These are phyloP conservation scores for Phytophthora nicotianae DNA, from an alignment of 352 stramenopile genomes.

Conservation along the genomic window DNA sequence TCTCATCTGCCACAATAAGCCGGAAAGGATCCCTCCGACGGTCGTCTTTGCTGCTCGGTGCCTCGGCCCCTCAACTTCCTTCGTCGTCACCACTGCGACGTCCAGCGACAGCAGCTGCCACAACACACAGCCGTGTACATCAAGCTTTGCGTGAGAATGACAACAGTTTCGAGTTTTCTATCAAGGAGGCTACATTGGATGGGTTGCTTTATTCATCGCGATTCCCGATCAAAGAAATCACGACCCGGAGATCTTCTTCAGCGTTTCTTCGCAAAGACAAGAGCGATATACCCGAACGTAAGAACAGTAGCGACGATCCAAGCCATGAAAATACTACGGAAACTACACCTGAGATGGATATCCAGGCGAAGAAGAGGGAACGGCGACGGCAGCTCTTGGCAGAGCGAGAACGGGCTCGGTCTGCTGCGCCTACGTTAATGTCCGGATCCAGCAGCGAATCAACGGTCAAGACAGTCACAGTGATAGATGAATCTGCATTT, in stretches of 20 bases:
- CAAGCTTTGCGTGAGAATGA: slow-evolving; percentile 58
- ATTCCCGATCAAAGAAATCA: slow-evolving; percentile 49
- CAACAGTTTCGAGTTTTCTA: slow-evolving; percentile 63
- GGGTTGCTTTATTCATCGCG: slow-evolving; percentile 62
- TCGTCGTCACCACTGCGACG: slow-evolving; percentile 31
- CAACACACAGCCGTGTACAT: slow-evolving; percentile 62
- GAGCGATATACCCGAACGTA: background rate
- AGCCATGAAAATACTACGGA: slow-evolving; percentile 5
- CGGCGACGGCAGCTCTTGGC: slow-evolving; percentile 26
- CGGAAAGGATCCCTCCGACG: slow-evolving; percentile 21
- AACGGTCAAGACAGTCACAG: slow-evolving; percentile 11
- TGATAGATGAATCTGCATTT: slow-evolving; percentile 34
- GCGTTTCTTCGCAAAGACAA: slow-evolving; percentile 22
- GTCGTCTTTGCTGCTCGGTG: slow-evolving; percentile 9
- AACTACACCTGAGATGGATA: slow-evolving; percentile 8
- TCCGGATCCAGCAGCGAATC: slow-evolving; percentile 16
- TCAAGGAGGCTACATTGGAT: slow-evolving; percentile 49
- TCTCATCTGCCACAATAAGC: slow-evolving; percentile 28
- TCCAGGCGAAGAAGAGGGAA: slow-evolving; percentile 30
- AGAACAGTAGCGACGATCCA: background rate
- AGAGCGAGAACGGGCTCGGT: slow-evolving; percentile 23
- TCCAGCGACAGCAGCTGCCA: slow-evolving; percentile 50
- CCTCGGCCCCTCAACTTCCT: slow-evolving; percentile 15
- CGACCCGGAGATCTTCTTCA: slow-evolving; percentile 18
- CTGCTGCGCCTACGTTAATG: slow-evolving; percentile 19